Conservation (phyloP, 257 asterid genomes). For the Solanum appendiculatum region DNA sequence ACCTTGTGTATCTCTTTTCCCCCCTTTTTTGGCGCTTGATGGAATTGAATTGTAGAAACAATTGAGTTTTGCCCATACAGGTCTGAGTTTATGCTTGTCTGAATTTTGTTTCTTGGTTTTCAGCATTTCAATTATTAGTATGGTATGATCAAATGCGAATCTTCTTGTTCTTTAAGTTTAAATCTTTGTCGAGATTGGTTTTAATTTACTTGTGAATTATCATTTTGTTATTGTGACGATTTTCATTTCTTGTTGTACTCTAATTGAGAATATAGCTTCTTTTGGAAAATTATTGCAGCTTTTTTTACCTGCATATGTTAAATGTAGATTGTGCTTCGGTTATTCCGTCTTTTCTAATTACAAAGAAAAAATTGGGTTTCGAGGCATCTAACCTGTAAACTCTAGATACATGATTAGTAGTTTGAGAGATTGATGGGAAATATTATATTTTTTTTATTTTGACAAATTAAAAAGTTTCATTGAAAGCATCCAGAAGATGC, state of each 20-base stretch:
- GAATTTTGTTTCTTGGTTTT: neutral
- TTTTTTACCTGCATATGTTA: neutral
- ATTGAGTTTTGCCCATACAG: neutral
- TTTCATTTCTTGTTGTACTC: neutral
- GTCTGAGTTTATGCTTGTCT: neutral
- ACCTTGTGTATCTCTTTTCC: neutral
- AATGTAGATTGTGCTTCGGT: neutral
- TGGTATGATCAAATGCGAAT: neutral
- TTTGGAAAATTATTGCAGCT: neutral
- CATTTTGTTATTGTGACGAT: neutral
- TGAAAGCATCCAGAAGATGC: neutral
- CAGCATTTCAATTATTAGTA: neutral
- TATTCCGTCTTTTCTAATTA: neutral
- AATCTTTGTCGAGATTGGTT: neutral
- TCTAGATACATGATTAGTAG: neutral
- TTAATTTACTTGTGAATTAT: neutral
- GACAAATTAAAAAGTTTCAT: neutral
- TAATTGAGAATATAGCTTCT: neutral
- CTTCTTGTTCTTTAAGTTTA: neutral
- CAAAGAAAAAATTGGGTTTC: neutral
- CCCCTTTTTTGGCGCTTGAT: neutral
- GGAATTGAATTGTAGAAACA: neutral
- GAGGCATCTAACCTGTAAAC: neutral
- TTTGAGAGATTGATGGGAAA: neutral
- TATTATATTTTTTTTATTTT: neutral